phyloP scores from a whole-genome alignment of 225 moss, liverwort and hornwort species.

The Thuidium tamariscinum region DNA sequence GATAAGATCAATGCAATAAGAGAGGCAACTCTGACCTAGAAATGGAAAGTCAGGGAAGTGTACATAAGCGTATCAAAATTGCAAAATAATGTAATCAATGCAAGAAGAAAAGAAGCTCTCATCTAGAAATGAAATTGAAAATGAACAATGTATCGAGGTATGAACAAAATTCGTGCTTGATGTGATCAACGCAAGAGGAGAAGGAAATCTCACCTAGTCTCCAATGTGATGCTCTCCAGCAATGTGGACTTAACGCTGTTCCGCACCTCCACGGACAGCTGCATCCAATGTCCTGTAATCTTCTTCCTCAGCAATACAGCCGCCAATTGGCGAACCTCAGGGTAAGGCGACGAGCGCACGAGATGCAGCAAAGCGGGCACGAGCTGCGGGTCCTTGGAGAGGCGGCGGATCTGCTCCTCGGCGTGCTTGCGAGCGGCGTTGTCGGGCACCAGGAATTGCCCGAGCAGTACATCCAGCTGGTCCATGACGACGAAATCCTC shows the following conservation, averaged over 20 bases:
- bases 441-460: constrained; percentile 90
- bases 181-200: neutral
- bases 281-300: constrained; percentile 95
- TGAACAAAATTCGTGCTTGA: neutral
- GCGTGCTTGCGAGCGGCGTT: constrained; percentile 82
- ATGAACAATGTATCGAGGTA: neutral
- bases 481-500: constrained; percentile 42
- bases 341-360: constrained; percentile 61
- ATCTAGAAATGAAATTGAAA: constrained; percentile 11
- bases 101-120: neutral
- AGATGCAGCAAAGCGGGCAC: constrained; percentile 80
- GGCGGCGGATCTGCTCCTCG: constrained; percentile 88
- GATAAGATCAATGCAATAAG: neutral
- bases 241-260: constrained; percentile 70
- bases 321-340: constrained; percentile 95
- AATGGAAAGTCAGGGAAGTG: neutral
- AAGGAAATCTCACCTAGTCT: constrained; percentile 42
- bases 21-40: neutral
- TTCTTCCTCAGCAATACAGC: constrained; percentile 93
- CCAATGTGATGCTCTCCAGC: constrained; percentile 84
- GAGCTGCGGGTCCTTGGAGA: constrained; percentile 75
- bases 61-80: neutral
- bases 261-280: constrained; percentile 52
- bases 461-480: constrained; percentile 59
- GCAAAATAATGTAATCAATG: neutral